A percentile compares a stretch with the other conserved stretches of the same genome.
These are phyloP conservation scores for Curvularia spicifera DNA, from an alignment of 2,329 filamentous ascomycete species.

Conservation along the genomic window DNA sequence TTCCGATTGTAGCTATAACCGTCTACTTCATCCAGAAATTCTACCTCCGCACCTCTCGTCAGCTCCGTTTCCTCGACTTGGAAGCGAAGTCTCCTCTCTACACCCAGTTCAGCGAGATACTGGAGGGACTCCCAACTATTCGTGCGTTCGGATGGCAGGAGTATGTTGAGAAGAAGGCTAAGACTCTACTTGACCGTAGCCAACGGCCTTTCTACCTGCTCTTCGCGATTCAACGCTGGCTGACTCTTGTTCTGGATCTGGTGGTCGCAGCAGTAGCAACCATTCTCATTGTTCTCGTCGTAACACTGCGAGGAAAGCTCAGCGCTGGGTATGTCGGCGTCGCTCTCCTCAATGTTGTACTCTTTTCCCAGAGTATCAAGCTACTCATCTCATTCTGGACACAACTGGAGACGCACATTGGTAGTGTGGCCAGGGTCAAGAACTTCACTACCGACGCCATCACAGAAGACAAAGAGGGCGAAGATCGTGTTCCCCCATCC, in stretches of 20 bases:
- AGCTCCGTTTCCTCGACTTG: conserved; percentile 60
- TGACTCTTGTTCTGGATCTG: conserved; percentile 51
- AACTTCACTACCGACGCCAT: conserved; percentile 57
- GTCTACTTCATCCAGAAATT: conserved; percentile 54
- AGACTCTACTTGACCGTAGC: conserved; percentile 48
- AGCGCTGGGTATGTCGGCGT: conserved; percentile 60
- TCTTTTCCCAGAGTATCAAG: conserved; percentile 61
- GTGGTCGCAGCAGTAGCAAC: conserved; percentile 51
- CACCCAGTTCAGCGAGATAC: conserved; percentile 60
- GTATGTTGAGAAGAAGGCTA: conserved; percentile 48
- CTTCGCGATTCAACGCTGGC: conserved; percentile 55
- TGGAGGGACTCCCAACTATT: conserved; percentile 58
- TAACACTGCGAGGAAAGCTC: conserved; percentile 48
- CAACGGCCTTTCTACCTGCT: conserved; percentile 57
- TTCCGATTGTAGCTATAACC: conserved; percentile 48
- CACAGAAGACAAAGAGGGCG: conserved; percentile 61
- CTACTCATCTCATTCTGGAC: conserved; percentile 62
- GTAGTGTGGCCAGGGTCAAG: conserved; percentile 62
- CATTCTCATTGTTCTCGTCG: conserved; percentile 46
- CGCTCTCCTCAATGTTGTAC: conserved; percentile 60
- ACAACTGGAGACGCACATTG: conserved; percentile 63
- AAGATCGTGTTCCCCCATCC: conserved; percentile 49
- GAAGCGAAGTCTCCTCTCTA: conserved; percentile 60
- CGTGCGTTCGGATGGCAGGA: conserved; percentile 59
- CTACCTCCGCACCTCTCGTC: conserved; percentile 57